These are phyloP conservation scores for Nissolia schottii DNA, from an alignment of 306 rosid species.

Conservation along the genomic window DNA sequence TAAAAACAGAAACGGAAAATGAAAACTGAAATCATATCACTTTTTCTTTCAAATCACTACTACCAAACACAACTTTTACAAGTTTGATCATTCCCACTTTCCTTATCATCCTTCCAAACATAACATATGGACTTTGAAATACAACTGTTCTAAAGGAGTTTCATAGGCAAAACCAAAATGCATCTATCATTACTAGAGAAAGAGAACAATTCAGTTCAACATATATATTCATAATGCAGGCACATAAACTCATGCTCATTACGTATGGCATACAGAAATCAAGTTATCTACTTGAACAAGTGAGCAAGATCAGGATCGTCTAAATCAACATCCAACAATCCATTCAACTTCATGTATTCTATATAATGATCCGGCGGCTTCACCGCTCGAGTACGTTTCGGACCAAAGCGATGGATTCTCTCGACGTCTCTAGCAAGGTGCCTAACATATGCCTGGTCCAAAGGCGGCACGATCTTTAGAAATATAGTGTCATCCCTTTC, in stretches of 20 bases:
- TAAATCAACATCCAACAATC: conserved; percentile 64
- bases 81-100: no score
- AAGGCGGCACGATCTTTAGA: conserved; percentile 60
- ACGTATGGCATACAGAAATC: background rate
- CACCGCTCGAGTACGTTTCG: conserved; percentile 41
- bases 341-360: conserved; percentile 68
- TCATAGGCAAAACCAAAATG: no score
- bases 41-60: no score
- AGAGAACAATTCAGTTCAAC: no score
- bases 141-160: no score
- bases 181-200: no score
- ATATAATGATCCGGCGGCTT: conserved; percentile 66
- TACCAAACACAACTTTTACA: no score
- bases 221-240: no score
- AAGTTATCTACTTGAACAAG: conserved; percentile 45
- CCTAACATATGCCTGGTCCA: conserved; percentile 52
- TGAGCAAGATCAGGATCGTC: conserved; percentile 67
- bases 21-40: no score
- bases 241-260: background rate
- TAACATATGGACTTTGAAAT: no score
- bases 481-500: conserved; percentile 37
- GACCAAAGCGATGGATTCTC: conserved; percentile 58
- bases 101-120: no score
- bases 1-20: no score
- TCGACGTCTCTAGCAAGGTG: conserved; percentile 61